phyloP scores from a whole-genome alignment of 257 asterid genomes.

The Solanum chilense region DNA sequence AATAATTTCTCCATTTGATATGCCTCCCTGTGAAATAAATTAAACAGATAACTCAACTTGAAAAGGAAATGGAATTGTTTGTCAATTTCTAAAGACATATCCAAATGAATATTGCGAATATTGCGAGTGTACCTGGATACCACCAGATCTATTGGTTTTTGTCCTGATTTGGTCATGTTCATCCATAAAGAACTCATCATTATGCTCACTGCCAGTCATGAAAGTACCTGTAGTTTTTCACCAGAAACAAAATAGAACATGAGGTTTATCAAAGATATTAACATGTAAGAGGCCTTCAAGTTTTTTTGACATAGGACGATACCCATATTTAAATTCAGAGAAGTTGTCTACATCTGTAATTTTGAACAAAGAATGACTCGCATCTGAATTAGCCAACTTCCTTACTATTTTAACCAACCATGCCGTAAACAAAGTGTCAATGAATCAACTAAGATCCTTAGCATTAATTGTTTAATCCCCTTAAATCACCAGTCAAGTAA shows the following conservation, averaged over 20 bases:
- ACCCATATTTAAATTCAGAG: not conserved
- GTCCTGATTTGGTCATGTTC: slow-evolving; percentile 67
- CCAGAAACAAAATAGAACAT: not conserved
- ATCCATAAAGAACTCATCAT: slow-evolving; percentile 83
- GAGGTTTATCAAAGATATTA: not conserved
- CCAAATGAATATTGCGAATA: not conserved
- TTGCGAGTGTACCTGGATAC: slow-evolving; percentile 56
- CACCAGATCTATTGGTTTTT: slow-evolving; percentile 87
- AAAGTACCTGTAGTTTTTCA: slow-evolving; percentile 44
- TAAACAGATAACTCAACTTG: not conserved
- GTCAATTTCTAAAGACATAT: not conserved
- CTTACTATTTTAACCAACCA: not conserved
- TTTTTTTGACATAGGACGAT: not conserved
- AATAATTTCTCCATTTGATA: slow-evolving; percentile 92
- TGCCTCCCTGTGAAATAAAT: slow-evolving; percentile 68
- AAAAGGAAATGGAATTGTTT: not conserved
- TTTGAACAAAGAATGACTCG: not conserved
- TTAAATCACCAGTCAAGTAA: not conserved
- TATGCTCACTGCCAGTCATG: slow-evolving; percentile 94
- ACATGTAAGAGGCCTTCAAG: not conserved
- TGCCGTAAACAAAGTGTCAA: not conserved
- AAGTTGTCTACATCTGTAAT: not conserved
- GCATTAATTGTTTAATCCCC: not conserved
- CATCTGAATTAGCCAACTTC: not conserved
- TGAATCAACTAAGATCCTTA: not conserved